These are phyloP conservation scores for Lotus japonicus DNA, from an alignment of 306 rosid species.

Conservation along the genomic window DNA sequence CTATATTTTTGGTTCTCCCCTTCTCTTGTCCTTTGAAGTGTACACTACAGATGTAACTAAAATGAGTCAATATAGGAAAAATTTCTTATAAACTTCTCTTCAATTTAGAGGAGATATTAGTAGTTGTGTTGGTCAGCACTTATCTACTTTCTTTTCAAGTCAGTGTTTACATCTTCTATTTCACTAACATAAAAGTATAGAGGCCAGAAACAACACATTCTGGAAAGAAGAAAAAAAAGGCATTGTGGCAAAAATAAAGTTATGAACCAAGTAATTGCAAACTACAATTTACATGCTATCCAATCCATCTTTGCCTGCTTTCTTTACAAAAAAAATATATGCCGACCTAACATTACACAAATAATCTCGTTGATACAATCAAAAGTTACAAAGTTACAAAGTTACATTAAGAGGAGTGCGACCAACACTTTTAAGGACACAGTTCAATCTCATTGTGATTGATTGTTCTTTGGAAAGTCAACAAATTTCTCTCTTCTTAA, in stretches of 20 bases:
- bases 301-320: constrained; percentile 14
- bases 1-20: constrained; percentile 8
- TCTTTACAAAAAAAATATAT: constrained; percentile 31
- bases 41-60: too few species aligned
- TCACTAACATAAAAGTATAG: not conserved
- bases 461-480: too few species aligned
- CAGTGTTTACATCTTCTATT: not conserved
- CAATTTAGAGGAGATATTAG: not conserved
- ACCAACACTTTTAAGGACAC: too few species aligned
- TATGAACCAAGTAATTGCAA: constrained; percentile 15
- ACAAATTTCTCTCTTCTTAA: too few species aligned
- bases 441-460: too few species aligned
- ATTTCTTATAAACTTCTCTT: constrained; percentile 7
- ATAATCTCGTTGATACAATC: constrained; percentile 20
- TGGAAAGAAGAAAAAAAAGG: not conserved
- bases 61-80: constrained; percentile 9
- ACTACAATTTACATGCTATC: constrained; percentile 35
- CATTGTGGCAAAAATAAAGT: not conserved
- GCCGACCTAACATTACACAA: constrained; percentile 22
- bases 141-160: too few species aligned
- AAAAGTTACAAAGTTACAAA: too few species aligned
- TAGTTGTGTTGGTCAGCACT: not conserved
- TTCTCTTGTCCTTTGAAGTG: not conserved
- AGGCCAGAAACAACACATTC: constrained; percentile 2
- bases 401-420: too few species aligned